These are phyloP conservation scores for Aspergillus viridinutans DNA, from an alignment of 2,329 filamentous ascomycete species.

Conservation along the genomic window DNA sequence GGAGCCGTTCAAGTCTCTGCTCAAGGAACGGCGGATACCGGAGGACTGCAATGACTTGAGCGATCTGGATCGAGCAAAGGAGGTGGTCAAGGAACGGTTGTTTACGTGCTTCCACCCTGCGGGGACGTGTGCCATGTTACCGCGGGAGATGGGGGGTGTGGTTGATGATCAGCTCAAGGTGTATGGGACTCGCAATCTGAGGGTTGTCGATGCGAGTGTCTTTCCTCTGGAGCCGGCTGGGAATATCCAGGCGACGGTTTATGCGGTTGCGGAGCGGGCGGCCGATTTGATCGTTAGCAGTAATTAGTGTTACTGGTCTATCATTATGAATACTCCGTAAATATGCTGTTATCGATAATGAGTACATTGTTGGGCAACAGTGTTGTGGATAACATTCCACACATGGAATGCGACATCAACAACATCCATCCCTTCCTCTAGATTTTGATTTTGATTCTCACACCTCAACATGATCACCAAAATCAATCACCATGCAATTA, in stretches of 20 bases:
- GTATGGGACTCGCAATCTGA: slow-evolving; percentile 27
- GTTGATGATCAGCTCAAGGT: slow-evolving; percentile 24
- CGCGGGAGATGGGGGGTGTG: slow-evolving; percentile 24
- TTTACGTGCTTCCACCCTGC: slow-evolving; percentile 25
- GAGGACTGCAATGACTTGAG: slow-evolving; percentile 6
- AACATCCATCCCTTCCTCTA: neutral
- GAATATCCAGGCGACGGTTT: slow-evolving; percentile 37
- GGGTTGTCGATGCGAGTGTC: slow-evolving; percentile 34
- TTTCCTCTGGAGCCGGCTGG: slow-evolving; percentile 33
- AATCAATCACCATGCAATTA: slow-evolving; percentile 10
- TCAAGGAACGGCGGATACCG: slow-evolving; percentile 14
- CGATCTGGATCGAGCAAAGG: slow-evolving; percentile 14
- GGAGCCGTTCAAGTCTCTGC: slow-evolving; percentile 12
- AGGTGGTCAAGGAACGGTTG: slow-evolving; percentile 19
- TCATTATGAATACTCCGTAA: too few species aligned
- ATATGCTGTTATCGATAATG: neutral
- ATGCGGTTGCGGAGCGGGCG: slow-evolving; percentile 31
- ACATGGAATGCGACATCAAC: neutral
- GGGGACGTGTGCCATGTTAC: slow-evolving; percentile 33
- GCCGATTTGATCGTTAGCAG: slow-evolving; percentile 21
- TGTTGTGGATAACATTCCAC: neutral
- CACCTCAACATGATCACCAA: neutral
- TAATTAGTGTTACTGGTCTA: too few species aligned
- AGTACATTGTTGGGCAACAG: neutral
- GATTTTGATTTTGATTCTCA: neutral